phyloP scores from a whole-genome alignment of 495 filamentous ascomycete species.

The Amniculicola lignicola region DNA sequence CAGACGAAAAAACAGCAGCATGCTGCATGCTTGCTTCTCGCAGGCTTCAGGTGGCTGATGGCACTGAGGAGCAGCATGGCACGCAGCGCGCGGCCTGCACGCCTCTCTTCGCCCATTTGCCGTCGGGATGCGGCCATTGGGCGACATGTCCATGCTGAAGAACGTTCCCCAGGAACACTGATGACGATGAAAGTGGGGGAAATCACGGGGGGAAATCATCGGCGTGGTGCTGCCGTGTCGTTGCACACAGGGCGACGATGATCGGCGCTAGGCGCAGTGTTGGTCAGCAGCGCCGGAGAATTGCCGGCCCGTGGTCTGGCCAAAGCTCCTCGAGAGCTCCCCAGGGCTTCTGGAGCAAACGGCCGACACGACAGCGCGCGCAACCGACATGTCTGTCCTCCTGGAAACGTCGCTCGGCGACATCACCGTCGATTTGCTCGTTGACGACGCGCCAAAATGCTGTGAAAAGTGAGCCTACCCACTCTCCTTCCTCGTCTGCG shows the following conservation, averaged over 20 bases:
- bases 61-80: background rate
- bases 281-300: background rate
- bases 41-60: too few relatives aligned
- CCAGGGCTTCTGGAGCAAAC: background rate
- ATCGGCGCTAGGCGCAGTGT: background rate
- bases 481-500: background rate
- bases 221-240: background rate
- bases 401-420: conserved; percentile 90
- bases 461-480: conserved; percentile 77
- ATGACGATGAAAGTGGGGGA: background rate
- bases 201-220: background rate
- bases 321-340: background rate
- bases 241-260: background rate
- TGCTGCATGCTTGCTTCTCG: too few relatives aligned
- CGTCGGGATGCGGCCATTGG: background rate
- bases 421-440: conserved; percentile 86
- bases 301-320: background rate
- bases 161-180: conserved; percentile 16
- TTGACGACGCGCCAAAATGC: conserved; percentile 79
- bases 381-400: conserved; percentile 65
- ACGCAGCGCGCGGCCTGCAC: background rate
- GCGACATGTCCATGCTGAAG: background rate
- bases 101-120: background rate
- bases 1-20: too few relatives aligned
- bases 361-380: background rate